Conservation (phyloP, 495 filamentous ascomycete genomes). For the Amniculicola lignicola region DNA sequence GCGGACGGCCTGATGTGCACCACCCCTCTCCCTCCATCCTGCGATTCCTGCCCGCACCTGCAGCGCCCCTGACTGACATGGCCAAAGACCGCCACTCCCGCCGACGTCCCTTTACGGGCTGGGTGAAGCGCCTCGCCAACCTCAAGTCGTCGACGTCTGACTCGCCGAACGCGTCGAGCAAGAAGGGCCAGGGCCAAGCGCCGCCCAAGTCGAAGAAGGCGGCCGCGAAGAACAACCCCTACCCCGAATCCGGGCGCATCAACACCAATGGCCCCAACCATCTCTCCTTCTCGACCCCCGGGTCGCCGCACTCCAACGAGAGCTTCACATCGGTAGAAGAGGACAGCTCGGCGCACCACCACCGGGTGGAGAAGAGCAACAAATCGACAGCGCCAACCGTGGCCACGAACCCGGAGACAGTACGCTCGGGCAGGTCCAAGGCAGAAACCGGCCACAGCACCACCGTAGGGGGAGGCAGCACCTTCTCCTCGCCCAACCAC, state of each 20-base stretch:
- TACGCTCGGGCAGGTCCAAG: slow-evolving; percentile 75
- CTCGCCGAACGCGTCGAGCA: slow-evolving; percentile 50
- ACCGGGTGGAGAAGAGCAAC: slow-evolving; percentile 54
- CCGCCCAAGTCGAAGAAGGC: slow-evolving; percentile 60
- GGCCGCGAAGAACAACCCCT: slow-evolving; percentile 76
- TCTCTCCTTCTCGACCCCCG: slow-evolving; percentile 54
- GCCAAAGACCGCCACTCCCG: slow-evolving; percentile 60
- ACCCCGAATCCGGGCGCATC: slow-evolving; percentile 62
- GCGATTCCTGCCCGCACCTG: not conserved
- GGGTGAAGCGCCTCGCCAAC: slow-evolving; percentile 91
- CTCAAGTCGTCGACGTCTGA: slow-evolving; percentile 65
- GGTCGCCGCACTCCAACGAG: slow-evolving; percentile 42
- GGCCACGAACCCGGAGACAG: slow-evolving; percentile 73
- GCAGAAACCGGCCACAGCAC: slow-evolving; percentile 67
- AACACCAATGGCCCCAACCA: slow-evolving; percentile 53
- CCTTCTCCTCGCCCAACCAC: slow-evolving; percentile 89
- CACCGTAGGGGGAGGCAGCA: slow-evolving; percentile 72
- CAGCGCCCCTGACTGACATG: slow-evolving; percentile 28
- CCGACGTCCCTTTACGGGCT: slow-evolving; percentile 81
- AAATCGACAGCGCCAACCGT: slow-evolving; percentile 74
- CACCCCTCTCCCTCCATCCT: not conserved
- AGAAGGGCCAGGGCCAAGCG: slow-evolving; percentile 44
- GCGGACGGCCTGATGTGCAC: too few relatives aligned
- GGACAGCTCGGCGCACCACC: slow-evolving; percentile 48
- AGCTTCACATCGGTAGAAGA: slow-evolving; percentile 39